Conservation (phyloP, 306 rosid genomes). For the Cucumis melo region DNA sequence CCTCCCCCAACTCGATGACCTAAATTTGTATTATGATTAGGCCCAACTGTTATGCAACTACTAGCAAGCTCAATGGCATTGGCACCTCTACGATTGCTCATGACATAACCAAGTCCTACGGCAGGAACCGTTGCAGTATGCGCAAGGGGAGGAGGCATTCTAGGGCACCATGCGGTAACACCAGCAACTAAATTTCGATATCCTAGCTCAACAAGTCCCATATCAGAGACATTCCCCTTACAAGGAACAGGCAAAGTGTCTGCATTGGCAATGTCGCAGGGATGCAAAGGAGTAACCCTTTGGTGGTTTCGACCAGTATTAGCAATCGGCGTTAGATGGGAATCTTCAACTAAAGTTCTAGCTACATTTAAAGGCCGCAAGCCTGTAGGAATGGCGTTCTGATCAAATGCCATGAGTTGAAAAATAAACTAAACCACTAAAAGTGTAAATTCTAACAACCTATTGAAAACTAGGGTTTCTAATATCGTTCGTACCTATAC, state of each 20-base stretch:
- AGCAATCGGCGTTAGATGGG: slow-evolving; percentile 31
- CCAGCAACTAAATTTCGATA: slow-evolving; percentile 46
- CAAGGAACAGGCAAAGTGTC: slow-evolving; percentile 32
- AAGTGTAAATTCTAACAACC: not conserved
- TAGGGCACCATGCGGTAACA: slow-evolving; percentile 41
- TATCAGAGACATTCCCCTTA: slow-evolving; percentile 25
- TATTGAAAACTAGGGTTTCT: not conserved
- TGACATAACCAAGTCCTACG: slow-evolving; percentile 24
- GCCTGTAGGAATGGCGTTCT: slow-evolving; percentile 40
- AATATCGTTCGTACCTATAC: slow-evolving; percentile 1
- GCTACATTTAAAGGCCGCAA: slow-evolving; percentile 48
- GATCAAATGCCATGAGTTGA: slow-evolving; percentile 67
- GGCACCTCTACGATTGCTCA: slow-evolving; percentile 21
- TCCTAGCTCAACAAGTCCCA: slow-evolving; percentile 37
- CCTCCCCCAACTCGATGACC: slow-evolving; percentile 23
- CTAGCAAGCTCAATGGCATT: slow-evolving; percentile 37
- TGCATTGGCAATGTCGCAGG: slow-evolving; percentile 21
- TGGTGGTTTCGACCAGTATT: slow-evolving; percentile 19
- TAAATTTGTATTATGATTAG: slow-evolving; percentile 26
- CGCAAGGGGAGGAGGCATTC: slow-evolving; percentile 24
- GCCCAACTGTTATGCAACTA: slow-evolving; percentile 7
- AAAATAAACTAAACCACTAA: not conserved
- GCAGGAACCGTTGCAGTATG: slow-evolving; percentile 34
- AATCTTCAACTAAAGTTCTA: slow-evolving; percentile 41
- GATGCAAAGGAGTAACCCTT: slow-evolving; percentile 22